phyloP scores from a whole-genome alignment of 2,329 filamentous ascomycete species.

The Aspergillus chevalieri region DNA sequence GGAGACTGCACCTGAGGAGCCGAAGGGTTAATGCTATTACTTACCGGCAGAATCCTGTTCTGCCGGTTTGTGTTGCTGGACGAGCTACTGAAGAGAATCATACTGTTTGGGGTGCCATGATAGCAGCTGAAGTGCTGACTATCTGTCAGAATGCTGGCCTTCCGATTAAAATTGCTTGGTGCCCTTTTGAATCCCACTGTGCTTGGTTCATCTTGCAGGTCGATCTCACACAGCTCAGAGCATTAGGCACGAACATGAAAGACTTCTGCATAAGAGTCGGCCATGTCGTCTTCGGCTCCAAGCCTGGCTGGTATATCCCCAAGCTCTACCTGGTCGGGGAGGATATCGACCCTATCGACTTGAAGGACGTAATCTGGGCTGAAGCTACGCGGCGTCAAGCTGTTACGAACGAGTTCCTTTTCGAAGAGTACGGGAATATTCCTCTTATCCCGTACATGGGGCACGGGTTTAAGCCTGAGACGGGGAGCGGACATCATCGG shows the following conservation, averaged over 20 bases:
- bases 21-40: conserved; percentile 11
- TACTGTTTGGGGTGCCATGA: conserved; percentile 13
- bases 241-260: conserved; percentile 9
- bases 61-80: conserved; percentile 13
- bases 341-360: conserved; percentile 13
- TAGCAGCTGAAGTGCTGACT: conserved; percentile 13
- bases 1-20: conserved; percentile 10
- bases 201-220: conserved; percentile 13
- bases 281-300: conserved; percentile 13
- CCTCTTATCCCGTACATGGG: conserved; percentile 9
- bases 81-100: conserved; percentile 14
- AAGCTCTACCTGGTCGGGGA: conserved; percentile 16
- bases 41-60: conserved; percentile 10
- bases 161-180: conserved; percentile 13
- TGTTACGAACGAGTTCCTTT: conserved; percentile 7
- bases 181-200: conserved; percentile 14
- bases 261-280: conserved; percentile 11
- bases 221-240: conserved; percentile 8
- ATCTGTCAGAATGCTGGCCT: conserved; percentile 12
- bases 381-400: conserved; percentile 15
- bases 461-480: conserved; percentile 3
- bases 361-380: conserved; percentile 13
- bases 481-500: not conserved
- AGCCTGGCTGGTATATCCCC: conserved; percentile 16
- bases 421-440: conserved; percentile 10